Evolutionary conservation across 2,329 filamentous ascomycete genomes (phyloP).

Genomic region (Aspergillus fumigatiaffinis): DNA sequence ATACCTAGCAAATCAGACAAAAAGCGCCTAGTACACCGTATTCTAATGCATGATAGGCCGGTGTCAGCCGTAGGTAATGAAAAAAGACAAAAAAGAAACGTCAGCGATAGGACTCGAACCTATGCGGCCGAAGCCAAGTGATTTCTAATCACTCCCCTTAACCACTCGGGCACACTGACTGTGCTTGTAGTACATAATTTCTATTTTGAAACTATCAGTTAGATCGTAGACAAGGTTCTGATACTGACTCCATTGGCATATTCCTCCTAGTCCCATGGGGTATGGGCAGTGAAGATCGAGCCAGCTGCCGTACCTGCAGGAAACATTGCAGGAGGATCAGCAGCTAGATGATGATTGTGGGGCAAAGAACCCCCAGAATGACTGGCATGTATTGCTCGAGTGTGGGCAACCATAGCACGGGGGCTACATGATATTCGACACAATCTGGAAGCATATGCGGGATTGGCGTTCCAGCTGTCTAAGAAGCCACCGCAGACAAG

Average conservation of each 20-base stretch:
- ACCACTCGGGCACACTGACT: not conserved
- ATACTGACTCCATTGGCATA: too few species aligned
- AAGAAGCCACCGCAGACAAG: too few species aligned
- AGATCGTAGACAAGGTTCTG: too few species aligned
- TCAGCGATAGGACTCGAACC: conserved; percentile 1
- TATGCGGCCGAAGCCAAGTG: conserved; percentile 3
- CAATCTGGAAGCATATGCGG: not conserved
- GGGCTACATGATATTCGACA: not conserved
- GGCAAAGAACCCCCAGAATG: not conserved
- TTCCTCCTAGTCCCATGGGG: too few species aligned
- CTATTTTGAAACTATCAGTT: too few species aligned
- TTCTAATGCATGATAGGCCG: too few species aligned
- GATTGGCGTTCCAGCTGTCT: too few species aligned
- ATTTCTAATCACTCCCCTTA: conserved; percentile 1
- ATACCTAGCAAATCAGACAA: too few species aligned
- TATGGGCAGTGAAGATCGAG: conserved; percentile 8
- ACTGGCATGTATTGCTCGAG: conserved; percentile 6
- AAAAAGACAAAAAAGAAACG: too few species aligned
- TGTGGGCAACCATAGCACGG: not conserved
- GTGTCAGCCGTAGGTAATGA: too few species aligned
- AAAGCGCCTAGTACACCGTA: too few species aligned
- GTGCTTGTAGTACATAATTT: rapidly evolving
- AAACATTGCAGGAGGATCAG: conserved; percentile 14
- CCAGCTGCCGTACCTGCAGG: conserved; percentile 10
- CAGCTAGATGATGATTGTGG: conserved; percentile 4